Evolutionary conservation across 78 protist species (phyloP), one percentile per base, ranked within the genome.

Genomic region (Speleostelium caveatum): DNA sequence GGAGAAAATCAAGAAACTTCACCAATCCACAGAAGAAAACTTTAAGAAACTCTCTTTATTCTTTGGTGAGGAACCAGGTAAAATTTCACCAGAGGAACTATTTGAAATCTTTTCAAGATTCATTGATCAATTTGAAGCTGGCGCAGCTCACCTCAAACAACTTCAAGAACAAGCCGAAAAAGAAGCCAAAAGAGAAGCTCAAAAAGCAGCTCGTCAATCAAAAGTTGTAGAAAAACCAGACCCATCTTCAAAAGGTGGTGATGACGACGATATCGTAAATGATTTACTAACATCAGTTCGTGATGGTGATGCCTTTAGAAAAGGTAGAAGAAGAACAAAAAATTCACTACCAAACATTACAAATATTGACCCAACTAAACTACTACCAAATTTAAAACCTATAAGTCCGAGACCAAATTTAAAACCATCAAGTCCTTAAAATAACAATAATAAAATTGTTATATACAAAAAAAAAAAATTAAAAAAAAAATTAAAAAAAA

Each of bases 291-390:
- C 53, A 6, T 71, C 78, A 8, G 91, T 83, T 1, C 53, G 91
- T 33, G 91, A 83, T 59, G 91, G 91, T 60, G 91, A 83, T 45
- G 91, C 75, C 12, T 83, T 83, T 35, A 61, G 79, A 42, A 69
- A 30, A 10, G 42, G 86, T 12, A 75, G 69, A 75, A 60, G 58
- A 59, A 73, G 26, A 22, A 16, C 16, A 58, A 58, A 7, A 8
- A 58, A n/a, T 16, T 5, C 7, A n/a, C 63, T 4, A 58, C 7
- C 7, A 5, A 58, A 58, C 16, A 16, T 58, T 58, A 19, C 63
- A 58, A 58, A 58, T 58, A 19, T 58, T 16, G 7, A 6, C 17
- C 63, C 63, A 58, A 58, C 63, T 58, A 58, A 58, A 58, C 17
- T 58, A 58, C 7, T 19, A 19, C 30, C 63, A 45, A 45, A 6